Evolutionary conservation across 2,329 filamentous ascomycete species (phyloP).

Genomic region (Nigrospora sphaerica): DNA sequence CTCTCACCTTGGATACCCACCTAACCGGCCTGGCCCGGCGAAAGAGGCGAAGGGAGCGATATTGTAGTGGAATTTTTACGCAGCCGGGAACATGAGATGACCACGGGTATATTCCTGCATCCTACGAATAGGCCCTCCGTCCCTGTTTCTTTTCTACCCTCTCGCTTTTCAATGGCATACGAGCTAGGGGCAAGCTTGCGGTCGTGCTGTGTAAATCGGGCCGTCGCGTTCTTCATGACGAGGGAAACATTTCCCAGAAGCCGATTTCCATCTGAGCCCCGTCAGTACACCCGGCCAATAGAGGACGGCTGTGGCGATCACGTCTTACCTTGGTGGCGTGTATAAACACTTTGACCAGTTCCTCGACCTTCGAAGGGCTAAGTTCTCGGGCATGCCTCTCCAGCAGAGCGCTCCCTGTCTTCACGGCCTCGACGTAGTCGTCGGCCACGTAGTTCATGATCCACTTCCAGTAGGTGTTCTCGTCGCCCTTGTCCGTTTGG

Average conservation of each 20-base stretch:
- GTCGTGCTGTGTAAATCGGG: too few relatives aligned
- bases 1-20: too few relatives aligned
- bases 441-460: conserved; percentile 81
- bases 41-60: too few relatives aligned
- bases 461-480: conserved; percentile 82
- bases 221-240: conserved; percentile 3
- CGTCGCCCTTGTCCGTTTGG: conserved; percentile 49
- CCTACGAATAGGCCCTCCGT: too few relatives aligned
- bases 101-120: too few relatives aligned
- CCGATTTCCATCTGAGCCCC: conserved; percentile 42
- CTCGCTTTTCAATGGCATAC: background rate
- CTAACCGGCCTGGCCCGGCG: too few relatives aligned
- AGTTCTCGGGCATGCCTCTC: conserved; percentile 69
- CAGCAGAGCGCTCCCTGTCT: conserved; percentile 62
- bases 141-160: background rate
- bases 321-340: conserved; percentile 70
- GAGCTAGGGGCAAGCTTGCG: too few relatives aligned
- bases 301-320: background rate
- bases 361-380: conserved; percentile 69
- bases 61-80: too few relatives aligned
- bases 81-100: too few relatives aligned
- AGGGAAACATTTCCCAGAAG: conserved; percentile 48
- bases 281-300: conserved; percentile 5
- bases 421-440: conserved; percentile 69
- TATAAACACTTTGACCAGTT: conserved; percentile 77